A percentile compares a stretch with the other conserved stretches of the same genome.
Evolutionary conservation across 495 filamentous ascomycete species (phyloP).

Genomic region (Trichoderma erinaceum): DNA sequence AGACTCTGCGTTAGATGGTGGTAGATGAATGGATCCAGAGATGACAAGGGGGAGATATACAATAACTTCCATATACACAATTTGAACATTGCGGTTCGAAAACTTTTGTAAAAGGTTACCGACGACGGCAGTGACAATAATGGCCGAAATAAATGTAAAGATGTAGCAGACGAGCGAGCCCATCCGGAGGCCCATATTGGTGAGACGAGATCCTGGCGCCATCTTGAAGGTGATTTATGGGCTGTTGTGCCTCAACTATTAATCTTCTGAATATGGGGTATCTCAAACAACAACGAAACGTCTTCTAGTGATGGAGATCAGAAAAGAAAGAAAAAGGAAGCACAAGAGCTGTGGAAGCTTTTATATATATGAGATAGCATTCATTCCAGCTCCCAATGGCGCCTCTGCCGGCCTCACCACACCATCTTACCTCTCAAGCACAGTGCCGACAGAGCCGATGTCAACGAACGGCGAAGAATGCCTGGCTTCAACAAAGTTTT

Average conservation of each 20-base stretch:
- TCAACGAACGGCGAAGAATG: not conserved
- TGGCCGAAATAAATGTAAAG: not conserved
- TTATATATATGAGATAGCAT: not conserved
- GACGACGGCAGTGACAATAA: not conserved
- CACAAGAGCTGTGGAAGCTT: not conserved
- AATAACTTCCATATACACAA: constrained; percentile 9
- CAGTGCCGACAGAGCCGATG: not conserved
- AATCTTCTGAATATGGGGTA: not conserved
- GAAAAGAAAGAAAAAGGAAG: not conserved
- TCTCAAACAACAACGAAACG: no score
- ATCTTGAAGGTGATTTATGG: not conserved
- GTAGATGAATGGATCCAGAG: no score
- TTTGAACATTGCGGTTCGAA: not conserved
- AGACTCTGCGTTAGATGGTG: not conserved
- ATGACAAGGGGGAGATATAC: not conserved
- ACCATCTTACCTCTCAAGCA: not conserved
- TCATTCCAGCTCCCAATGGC: not conserved
- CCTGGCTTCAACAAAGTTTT: constrained; percentile 9
- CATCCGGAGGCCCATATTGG: not conserved
- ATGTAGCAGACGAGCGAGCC: not conserved
- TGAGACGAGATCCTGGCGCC: not conserved
- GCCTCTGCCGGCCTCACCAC: not conserved
- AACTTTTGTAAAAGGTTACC: not conserved
- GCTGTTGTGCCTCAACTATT: not conserved
- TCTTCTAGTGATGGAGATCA: not conserved